These are phyloP conservation scores for Linum tenue DNA, from an alignment of 345 rosid genomes.

Conservation along the genomic window DNA sequence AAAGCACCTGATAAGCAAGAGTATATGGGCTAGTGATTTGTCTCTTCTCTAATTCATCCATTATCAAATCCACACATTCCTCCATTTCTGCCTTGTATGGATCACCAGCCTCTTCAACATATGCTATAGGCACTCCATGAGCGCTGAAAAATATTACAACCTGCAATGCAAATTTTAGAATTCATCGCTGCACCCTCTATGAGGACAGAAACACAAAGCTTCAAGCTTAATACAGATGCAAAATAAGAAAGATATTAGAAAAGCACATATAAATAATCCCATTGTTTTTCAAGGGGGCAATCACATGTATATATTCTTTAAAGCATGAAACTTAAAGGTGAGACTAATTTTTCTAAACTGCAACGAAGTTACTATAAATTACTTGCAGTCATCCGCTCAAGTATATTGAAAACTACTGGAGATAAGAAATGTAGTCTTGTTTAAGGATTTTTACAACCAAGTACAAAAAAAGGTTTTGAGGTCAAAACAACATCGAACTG, in stretches of 20 bases:
- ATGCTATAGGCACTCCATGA: slow-evolving; percentile 98
- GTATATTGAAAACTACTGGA: too few relatives aligned
- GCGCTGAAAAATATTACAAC: slow-evolving; percentile 97
- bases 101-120: slow-evolving; percentile 98
- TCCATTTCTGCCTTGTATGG: slow-evolving; percentile 99
- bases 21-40: slow-evolving; percentile 59
- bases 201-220: background rate
- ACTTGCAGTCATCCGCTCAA: too few relatives aligned
- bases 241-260: background rate
- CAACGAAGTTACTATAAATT: too few relatives aligned
- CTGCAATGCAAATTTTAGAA: slow-evolving; percentile 35
- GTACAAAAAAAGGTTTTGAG: too few relatives aligned
- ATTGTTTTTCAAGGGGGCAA: too few relatives aligned
- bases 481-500: too few relatives aligned
- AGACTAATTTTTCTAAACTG: too few relatives aligned
- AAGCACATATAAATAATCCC: background rate
- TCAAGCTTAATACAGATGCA: background rate
- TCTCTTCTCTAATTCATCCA: slow-evolving; percentile 91
- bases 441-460: too few relatives aligned
- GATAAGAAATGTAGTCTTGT: too few relatives aligned
- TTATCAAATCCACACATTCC: slow-evolving; percentile 90
- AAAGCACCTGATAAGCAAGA: slow-evolving; percentile 88
- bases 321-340: too few relatives aligned
- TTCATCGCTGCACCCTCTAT: slow-evolving; percentile 7
- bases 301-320: too few relatives aligned